phyloP scores from a whole-genome alignment of 2,329 filamentous ascomycete species.

The Thelonectria rubi region DNA sequence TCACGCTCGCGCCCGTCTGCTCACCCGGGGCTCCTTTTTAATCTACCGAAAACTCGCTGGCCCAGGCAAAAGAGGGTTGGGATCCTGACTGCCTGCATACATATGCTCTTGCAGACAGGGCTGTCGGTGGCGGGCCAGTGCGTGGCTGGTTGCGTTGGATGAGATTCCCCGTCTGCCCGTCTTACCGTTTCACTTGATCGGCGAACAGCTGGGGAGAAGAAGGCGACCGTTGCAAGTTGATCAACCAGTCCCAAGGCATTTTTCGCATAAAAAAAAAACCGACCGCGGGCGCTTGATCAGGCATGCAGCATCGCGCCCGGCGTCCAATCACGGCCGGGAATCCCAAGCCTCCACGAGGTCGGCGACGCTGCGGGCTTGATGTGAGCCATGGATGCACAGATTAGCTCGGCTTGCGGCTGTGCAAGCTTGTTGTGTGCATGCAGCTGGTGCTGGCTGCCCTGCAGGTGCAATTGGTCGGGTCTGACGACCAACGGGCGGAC shows the following conservation, averaged over 20 bases:
- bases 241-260: background rate
- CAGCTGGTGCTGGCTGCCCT: conserved; percentile 6
- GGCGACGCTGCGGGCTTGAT: conserved; percentile 1
- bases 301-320: conserved; percentile 5
- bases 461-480: conserved; percentile 14
- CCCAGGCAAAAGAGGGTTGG: conserved; percentile 4
- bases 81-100: background rate
- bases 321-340: background rate
- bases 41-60: conserved; percentile 8
- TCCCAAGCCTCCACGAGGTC: background rate
- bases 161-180: background rate
- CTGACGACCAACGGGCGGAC: conserved; percentile 3
- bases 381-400: too few relatives aligned
- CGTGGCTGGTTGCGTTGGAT: background rate
- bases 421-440: background rate
- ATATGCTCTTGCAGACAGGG: background rate
- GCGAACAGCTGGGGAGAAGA: conserved; percentile 19
- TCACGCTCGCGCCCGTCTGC: background rate
- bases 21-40: conserved; percentile 1
- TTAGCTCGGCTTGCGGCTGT: too few relatives aligned
- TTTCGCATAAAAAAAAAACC: background rate
- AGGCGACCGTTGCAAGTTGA: background rate
- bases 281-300: too few relatives aligned
- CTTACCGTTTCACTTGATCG: conserved; percentile 18
- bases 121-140: conserved; percentile 7